These are phyloP conservation scores for Parsonsia alboflavescens DNA, from an alignment of 257 asterid species.

Conservation along the genomic window DNA sequence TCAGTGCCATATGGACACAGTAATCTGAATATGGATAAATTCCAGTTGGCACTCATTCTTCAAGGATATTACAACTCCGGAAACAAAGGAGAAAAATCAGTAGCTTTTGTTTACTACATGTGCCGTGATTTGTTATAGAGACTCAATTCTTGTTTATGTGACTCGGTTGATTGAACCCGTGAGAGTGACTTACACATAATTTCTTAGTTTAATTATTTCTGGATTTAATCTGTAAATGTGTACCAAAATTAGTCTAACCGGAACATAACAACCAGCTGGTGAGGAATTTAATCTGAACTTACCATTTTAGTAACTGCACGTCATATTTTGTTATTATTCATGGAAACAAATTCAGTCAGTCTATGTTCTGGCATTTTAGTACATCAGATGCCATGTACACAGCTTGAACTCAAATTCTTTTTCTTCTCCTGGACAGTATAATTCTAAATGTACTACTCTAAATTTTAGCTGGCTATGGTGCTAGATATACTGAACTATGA, in stretches of 20 bases:
- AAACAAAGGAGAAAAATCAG: constrained; percentile 7
- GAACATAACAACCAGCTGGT: background rate
- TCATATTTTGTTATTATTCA: background rate
- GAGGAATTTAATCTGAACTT: background rate
- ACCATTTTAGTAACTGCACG: background rate
- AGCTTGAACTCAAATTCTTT: background rate
- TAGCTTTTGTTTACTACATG: background rate
- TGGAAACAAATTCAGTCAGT: background rate
- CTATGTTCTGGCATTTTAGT: background rate
- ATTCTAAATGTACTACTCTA: background rate
- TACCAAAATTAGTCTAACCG: background rate
- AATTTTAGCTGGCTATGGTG: background rate
- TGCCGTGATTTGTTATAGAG: background rate
- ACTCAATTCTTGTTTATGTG: background rate
- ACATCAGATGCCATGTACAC: background rate
- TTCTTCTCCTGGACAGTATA: background rate
- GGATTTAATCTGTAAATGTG: background rate
- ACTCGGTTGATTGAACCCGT: background rate
- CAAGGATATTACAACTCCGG: background rate
- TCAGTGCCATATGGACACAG: background rate
- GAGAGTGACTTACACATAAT: background rate
- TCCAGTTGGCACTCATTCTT: background rate
- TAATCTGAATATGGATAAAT: background rate
- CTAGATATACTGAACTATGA: background rate
- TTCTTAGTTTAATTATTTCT: background rate